These are phyloP conservation scores for Arthrobotrys musiformis DNA, from an alignment of 2,329 filamentous ascomycete species.

Conservation along the genomic window DNA sequence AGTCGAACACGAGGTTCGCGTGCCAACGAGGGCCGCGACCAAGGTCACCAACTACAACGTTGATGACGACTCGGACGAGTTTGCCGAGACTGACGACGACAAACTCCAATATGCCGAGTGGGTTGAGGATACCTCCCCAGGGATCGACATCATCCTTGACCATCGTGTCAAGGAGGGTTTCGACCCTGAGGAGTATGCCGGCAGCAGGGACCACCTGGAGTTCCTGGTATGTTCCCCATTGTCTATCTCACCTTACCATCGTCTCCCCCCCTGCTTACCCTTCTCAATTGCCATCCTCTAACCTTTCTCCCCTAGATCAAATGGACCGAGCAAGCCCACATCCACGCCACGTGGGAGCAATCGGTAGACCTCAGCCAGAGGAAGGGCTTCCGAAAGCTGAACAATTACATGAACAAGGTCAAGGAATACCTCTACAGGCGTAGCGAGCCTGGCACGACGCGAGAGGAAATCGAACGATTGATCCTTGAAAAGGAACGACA, in stretches of 20 bases:
- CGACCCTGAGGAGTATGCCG: slow-evolving; percentile 60
- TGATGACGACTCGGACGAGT: slow-evolving; percentile 67
- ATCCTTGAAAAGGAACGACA: slow-evolving; percentile 92
- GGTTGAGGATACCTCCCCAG: slow-evolving; percentile 70
- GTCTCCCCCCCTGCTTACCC: background rate
- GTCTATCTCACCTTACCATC: background rate
- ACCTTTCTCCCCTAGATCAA: slow-evolving; percentile 76
- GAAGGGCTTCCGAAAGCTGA: slow-evolving; percentile 85
- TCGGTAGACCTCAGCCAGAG: slow-evolving; percentile 78
- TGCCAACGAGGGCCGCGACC: slow-evolving; percentile 86
- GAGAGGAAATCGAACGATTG: slow-evolving; percentile 70
- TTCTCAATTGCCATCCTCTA: background rate
- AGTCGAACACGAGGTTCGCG: slow-evolving; percentile 82
- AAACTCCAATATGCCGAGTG: slow-evolving; percentile 60
- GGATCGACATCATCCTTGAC: slow-evolving; percentile 89
- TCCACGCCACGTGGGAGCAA: slow-evolving; percentile 95
- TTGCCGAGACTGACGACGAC: slow-evolving; percentile 63
- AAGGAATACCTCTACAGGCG: slow-evolving; percentile 80
- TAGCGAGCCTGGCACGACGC: slow-evolving; percentile 87
- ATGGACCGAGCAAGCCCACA: slow-evolving; percentile 94
- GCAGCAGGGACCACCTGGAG: slow-evolving; percentile 79
- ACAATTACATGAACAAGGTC: slow-evolving; percentile 91
- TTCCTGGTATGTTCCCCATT: slow-evolving; percentile 68
- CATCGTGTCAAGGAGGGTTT: slow-evolving; percentile 80
- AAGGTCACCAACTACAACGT: slow-evolving; percentile 77